Base-by-base conservation (phyloP, 192 early-diverging fungal genomes). In the Neocallimastix lanati region DNA sequence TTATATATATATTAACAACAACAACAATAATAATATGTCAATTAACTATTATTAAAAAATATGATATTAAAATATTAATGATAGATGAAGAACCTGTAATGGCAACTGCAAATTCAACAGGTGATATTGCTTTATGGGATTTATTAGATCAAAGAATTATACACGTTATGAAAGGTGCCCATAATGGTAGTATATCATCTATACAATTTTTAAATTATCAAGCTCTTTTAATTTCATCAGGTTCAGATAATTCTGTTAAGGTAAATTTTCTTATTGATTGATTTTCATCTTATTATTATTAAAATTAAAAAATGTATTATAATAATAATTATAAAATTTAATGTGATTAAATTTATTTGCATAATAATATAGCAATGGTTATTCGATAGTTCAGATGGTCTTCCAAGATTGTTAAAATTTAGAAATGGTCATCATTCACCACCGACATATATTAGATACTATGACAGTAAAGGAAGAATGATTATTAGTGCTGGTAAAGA, bases 51-150 rank as follows among this genome's bases (percentile, higher is more conserved):
- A 27, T 79, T 6, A 77, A 79, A 80, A 29, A 28, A 80, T 76
- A 33, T 29, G 4, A 29, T 2, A 28, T n/a, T 15, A 80, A 29
- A 16, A 12, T 28, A 4, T 18, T 28, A 16, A 16, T 18, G 4
- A 12, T 76, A 92, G 95, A 96, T 82, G 93, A 91, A 77, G 86
- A 88, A 76, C 90, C 89, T 27, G 87, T 95, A 67, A 97, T 99
- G 97, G 96, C 94, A 11, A 91, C 96, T 0, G 93, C 91, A 28
- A 95, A 89, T 83, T 91, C 92, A 81, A 85, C 91, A 50, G 98
- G 98, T 37, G 93, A 96, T 84, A 87, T 98, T 33, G 89, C 92
- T 28, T 81, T 98, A 12, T 99, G 98, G 98, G 94, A 99, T 83
- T 85, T 99, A 77, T 87, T 92, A 76, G 89, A 91, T 76, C 87